A percentile compares a stretch with the other conserved stretches of the same genome.
These are phyloP conservation scores for Sporothrix humicola DNA, from an alignment of 2,329 filamentous ascomycete species.

Conservation along the genomic window DNA sequence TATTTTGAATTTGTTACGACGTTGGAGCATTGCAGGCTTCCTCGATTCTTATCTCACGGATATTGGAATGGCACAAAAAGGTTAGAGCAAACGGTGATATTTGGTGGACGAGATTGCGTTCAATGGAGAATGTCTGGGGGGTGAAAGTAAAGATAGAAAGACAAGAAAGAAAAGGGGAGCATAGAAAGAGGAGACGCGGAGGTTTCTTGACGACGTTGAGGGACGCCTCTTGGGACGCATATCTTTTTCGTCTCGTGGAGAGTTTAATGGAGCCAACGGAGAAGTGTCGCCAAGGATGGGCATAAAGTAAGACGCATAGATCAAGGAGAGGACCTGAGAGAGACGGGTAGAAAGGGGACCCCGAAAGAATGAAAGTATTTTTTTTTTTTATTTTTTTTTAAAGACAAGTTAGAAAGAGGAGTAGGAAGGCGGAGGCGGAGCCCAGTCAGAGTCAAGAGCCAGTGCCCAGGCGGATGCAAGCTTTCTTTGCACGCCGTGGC, in stretches of 20 bases:
- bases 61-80: not conserved
- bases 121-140: not conserved
- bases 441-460: not conserved
- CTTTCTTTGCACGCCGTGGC: no score
- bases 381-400: no score
- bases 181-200: not conserved
- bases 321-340: not conserved
- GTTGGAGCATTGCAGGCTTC: not conserved
- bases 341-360: no score
- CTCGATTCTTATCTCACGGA: not conserved
- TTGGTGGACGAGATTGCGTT: conserved; percentile 19
- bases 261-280: not conserved
- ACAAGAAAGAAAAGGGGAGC: not conserved
- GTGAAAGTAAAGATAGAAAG: not conserved
- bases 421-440: not conserved
- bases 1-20: not conserved
- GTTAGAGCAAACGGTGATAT: not conserved
- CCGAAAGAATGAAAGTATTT: not conserved
- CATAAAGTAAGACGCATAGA: not conserved
- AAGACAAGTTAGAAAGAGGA: not conserved
- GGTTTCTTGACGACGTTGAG: not conserved
- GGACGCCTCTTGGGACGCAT: not conserved
- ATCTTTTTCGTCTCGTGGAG: not conserved
- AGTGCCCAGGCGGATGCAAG: not conserved
- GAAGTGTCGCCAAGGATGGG: not conserved